Base-by-base conservation (phyloP, 176 grass and related monocot genomes). In the Phoenix dactylifera region DNA sequence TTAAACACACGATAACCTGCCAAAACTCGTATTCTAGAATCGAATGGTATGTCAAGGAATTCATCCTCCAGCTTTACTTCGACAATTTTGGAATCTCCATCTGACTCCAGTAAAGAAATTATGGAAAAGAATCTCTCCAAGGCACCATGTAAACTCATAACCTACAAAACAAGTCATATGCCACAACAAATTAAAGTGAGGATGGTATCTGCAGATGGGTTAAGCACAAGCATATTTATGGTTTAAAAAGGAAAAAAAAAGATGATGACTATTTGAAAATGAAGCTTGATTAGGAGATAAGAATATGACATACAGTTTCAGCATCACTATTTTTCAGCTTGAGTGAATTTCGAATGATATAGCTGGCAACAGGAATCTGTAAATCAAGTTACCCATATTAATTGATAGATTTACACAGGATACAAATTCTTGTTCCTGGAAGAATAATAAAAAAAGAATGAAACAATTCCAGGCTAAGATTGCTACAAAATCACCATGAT, bases 241-340 rank as follows among this genome's bases (percentile, higher is more conserved):
- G 35, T 44, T 14, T 3, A 9, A 44, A 44, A 44, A 44, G 20
- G 5, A 15, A 3, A 14, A 12, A 10, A 32, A 35, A 22, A 4
- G 17, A n/a, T 0, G 18, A 58, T 66, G 19, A 10, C 20, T 10
- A 4, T 3, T 7, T 29, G 17, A 59, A 60, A 7, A 63, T 62
- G 24, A 26, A 49, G 9, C 60, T 22, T 51, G 26, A 71, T 57
- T 54, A 49, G 54, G 74, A 17, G 22, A 71, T 63, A 87, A 69
- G 56, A 62, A 60, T 74, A 12, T 44, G 35, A 26, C 60, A 61
- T 73, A 91, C 87, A 75, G 22, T 80, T 65, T 91, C 84, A 70
- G 87, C 77, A 76, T 97, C 87, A 60, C 66, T 88, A 67, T 66
- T 65, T 82, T 97, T 91, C 66, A 91, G 77, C 76, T 97, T 97